Conservation (phyloP, 306 rosid genomes). For the Sicyos baderoa region DNA sequence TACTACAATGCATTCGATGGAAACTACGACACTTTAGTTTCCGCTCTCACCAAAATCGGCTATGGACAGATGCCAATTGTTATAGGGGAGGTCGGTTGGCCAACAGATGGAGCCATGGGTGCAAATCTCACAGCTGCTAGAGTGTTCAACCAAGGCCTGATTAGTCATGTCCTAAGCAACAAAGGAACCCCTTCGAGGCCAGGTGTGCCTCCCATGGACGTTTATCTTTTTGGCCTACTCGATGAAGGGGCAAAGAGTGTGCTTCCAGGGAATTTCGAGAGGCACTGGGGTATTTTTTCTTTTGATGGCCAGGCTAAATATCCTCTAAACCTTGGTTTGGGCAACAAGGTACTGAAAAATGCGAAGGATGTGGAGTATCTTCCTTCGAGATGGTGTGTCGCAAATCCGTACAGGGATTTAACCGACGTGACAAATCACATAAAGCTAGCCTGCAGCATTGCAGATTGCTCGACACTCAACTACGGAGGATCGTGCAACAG, state of each 20-base stretch:
- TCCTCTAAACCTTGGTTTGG: slow-evolving; percentile 64
- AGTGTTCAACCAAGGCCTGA: slow-evolving; percentile 83
- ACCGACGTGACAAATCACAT: slow-evolving; percentile 52
- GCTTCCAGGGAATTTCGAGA: slow-evolving; percentile 86
- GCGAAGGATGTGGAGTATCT: slow-evolving; percentile 74
- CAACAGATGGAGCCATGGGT: slow-evolving; percentile 72
- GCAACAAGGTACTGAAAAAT: slow-evolving; percentile 52
- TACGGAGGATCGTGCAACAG: slow-evolving; percentile 90
- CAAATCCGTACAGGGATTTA: slow-evolving; percentile 56
- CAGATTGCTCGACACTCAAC: slow-evolving; percentile 83
- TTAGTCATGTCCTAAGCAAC: slow-evolving; percentile 51
- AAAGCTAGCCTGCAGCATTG: slow-evolving; percentile 70
- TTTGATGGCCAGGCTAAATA: slow-evolving; percentile 93
- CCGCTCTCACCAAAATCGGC: slow-evolving; percentile 78
- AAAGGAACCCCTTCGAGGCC: slow-evolving; percentile 91
- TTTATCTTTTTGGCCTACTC: slow-evolving; percentile 63
- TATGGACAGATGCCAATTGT: slow-evolving; percentile 84
- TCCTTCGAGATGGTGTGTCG: slow-evolving; percentile 92
- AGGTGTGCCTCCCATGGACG: slow-evolving; percentile 53
- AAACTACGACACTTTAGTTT: slow-evolving; percentile 74
- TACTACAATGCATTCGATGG: slow-evolving; percentile 95
- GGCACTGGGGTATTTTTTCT: slow-evolving; percentile 94
- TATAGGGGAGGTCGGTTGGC: slow-evolving; percentile 94
- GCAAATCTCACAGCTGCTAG: slow-evolving; percentile 82
- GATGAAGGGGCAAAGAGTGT: slow-evolving; percentile 87